Percentiles rank a stretch among this genome's conserved stretches.
Evolutionary conservation across 2,329 filamentous ascomycete species (phyloP).

Genomic region (Anthostomella pinea): DNA sequence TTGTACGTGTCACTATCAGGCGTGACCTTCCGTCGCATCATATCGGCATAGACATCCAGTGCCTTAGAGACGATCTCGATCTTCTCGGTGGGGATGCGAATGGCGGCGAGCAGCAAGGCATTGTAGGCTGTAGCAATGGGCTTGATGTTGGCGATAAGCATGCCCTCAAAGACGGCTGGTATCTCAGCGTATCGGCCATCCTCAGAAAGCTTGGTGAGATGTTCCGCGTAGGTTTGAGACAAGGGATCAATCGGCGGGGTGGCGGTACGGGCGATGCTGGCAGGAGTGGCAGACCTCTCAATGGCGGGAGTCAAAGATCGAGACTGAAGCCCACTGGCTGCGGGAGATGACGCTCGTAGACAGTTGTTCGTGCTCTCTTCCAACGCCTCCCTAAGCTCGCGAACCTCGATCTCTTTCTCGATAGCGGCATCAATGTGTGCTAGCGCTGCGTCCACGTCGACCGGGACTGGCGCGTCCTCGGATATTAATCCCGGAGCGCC

Average conservation of each 20-base stretch:
- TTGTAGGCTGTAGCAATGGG: slow-evolving; percentile 90
- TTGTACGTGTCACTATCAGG: slow-evolving; percentile 86
- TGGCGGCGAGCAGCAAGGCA: slow-evolving; percentile 78
- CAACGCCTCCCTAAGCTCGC: slow-evolving; percentile 27
- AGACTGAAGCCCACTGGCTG: slow-evolving; percentile 39
- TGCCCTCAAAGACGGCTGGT: slow-evolving; percentile 83
- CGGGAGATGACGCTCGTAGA: slow-evolving; percentile 34
- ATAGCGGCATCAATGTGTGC: slow-evolving; percentile 85
- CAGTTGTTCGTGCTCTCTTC: slow-evolving; percentile 33
- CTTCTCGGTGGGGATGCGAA: slow-evolving; percentile 74
- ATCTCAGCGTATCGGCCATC: slow-evolving; percentile 80
- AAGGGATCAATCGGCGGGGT: slow-evolving; percentile 63
- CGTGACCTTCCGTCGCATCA: slow-evolving; percentile 80
- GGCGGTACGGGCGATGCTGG: slow-evolving; percentile 51
- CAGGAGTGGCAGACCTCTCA: slow-evolving; percentile 42
- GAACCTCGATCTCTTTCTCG: slow-evolving; percentile 62
- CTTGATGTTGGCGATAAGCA: slow-evolving; percentile 77
- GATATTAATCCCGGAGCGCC: slow-evolving; percentile 29
- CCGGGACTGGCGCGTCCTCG: slow-evolving; percentile 37
- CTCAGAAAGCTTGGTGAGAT: slow-evolving; percentile 71
- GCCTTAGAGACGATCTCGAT: slow-evolving; percentile 87
- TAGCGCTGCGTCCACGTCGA: slow-evolving; percentile 57
- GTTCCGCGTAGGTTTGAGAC: slow-evolving; percentile 70
- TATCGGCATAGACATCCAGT: slow-evolving; percentile 92
- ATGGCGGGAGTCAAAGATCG: slow-evolving; percentile 39